phyloP scores from a whole-genome alignment of 2,329 filamentous ascomycete species.

The Xylariaceae sp. region DNA sequence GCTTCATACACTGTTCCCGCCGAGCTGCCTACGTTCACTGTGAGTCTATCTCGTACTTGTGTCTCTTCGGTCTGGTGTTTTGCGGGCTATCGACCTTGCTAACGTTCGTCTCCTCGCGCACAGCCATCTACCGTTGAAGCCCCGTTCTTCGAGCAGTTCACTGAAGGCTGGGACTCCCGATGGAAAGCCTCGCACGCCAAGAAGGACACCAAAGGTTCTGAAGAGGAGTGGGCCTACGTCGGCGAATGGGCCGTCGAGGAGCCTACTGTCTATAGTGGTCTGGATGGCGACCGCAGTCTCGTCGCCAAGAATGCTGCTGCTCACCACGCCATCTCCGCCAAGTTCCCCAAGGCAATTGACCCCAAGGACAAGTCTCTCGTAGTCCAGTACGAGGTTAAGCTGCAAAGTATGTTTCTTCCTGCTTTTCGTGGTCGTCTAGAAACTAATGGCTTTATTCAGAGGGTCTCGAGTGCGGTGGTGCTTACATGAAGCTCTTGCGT shows the following conservation, averaged over 20 bases:
- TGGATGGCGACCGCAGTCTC: conserved; percentile 91
- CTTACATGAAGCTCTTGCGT: conserved; percentile 97
- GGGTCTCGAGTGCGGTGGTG: conserved; percentile 94
- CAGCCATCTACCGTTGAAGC: conserved; percentile 86
- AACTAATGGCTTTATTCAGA: conserved; percentile 48
- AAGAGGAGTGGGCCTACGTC: conserved; percentile 96
- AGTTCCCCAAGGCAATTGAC: conserved; percentile 93
- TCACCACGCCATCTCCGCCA: conserved; percentile 98
- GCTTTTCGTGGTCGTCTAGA: not conserved
- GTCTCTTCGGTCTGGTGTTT: conserved; percentile 2
- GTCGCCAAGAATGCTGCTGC: conserved; percentile 97
- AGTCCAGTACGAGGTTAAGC: conserved; percentile 98
- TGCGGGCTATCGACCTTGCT: conserved; percentile 8
- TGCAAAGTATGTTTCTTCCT: conserved; percentile 69
- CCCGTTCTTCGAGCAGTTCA: conserved; percentile 97
- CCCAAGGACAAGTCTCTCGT: conserved; percentile 97
- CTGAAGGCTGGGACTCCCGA: conserved; percentile 85
- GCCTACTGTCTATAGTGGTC: conserved; percentile 82
- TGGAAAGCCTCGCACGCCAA: conserved; percentile 96
- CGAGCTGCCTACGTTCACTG: conserved; percentile 78
- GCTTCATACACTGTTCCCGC: conserved; percentile 17
- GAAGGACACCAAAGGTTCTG: conserved; percentile 75
- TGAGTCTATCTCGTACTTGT: conserved; percentile 44
- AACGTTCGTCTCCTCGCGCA: conserved; percentile 2
- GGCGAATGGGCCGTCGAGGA: conserved; percentile 97